Evolutionary conservation across 2,329 filamentous ascomycete genomes (phyloP).

Genomic region (Amauroascus niger): DNA sequence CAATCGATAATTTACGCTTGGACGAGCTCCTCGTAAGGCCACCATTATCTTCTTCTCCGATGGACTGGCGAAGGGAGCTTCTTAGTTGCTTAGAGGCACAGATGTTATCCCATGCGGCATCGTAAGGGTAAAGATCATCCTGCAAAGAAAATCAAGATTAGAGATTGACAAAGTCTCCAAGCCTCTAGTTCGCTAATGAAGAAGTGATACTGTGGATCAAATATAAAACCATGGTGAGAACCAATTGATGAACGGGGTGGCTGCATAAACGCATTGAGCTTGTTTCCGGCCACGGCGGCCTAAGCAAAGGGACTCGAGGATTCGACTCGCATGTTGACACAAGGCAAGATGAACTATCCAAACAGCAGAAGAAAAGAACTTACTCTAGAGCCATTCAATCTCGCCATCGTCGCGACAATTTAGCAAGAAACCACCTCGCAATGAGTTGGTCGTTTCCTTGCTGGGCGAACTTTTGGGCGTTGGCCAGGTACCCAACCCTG

Average conservation of each 20-base stretch:
- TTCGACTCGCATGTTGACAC: neutral
- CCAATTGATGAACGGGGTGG: neutral
- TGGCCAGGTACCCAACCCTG: neutral
- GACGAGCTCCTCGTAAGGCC: slow-evolving; percentile 7
- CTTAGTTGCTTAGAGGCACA: slow-evolving; percentile 1
- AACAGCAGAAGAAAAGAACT: neutral
- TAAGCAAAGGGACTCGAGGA: neutral
- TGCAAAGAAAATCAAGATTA: neutral
- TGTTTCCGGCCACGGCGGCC: neutral
- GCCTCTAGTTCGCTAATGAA: neutral
- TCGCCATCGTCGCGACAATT: neutral
- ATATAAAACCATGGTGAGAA: neutral
- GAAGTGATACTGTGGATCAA: neutral
- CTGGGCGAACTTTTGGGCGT: neutral
- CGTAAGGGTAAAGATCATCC: neutral
- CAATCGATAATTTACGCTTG: slow-evolving; percentile 3
- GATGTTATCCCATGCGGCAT: slow-evolving; percentile 1
- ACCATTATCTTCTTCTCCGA: slow-evolving; percentile 4
- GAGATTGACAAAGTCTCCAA: neutral
- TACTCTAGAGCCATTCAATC: neutral
- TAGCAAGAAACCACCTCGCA: neutral
- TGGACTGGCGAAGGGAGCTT: slow-evolving; percentile 3
- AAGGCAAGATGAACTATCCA: neutral
- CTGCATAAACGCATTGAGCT: neutral
- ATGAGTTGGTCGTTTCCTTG: neutral